These are phyloP conservation scores for Lagenidium sp. DNA, from an alignment of 352 stramenopile genomes.

Conservation along the genomic window DNA sequence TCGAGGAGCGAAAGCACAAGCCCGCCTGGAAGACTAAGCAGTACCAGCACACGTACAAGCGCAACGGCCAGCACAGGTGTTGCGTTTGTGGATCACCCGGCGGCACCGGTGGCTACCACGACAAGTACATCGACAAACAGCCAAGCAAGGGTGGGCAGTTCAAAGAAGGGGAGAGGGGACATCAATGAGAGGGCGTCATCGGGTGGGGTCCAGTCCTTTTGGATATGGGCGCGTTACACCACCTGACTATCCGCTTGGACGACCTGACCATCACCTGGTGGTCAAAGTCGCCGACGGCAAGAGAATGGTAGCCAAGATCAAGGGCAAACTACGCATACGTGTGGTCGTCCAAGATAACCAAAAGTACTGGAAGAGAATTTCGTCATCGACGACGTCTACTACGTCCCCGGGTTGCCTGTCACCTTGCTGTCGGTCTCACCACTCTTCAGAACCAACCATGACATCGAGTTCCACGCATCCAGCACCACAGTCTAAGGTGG, in stretches of 20 bases:
- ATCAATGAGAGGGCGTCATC: slow-evolving; percentile 2
- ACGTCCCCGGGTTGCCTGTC: slow-evolving; percentile 1
- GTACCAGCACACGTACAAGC: too few relatives aligned
- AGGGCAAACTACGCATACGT: background rate
- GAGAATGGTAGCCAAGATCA: background rate
- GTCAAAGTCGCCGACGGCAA: slow-evolving; percentile 5
- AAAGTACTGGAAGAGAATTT: slow-evolving; percentile 2
- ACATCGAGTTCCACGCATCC: background rate
- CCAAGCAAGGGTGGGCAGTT: too few relatives aligned
- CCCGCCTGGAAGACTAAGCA: too few relatives aligned
- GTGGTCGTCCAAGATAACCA: background rate
- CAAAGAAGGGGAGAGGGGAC: too few relatives aligned
- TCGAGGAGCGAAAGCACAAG: too few relatives aligned
- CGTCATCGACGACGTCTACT: slow-evolving; percentile 5
- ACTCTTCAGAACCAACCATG: background rate
- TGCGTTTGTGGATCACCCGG: too few relatives aligned
- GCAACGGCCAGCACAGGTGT: too few relatives aligned
- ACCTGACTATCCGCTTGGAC: slow-evolving; percentile 5
- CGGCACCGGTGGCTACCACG: too few relatives aligned
- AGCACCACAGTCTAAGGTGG: background rate
- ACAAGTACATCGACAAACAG: too few relatives aligned
- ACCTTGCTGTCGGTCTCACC: slow-evolving; percentile 3
- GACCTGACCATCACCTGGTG: slow-evolving; percentile 3
- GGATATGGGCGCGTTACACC: slow-evolving; percentile 5
- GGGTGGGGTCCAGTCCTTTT: slow-evolving; percentile 1